A percentile compares a stretch with the other conserved stretches of the same genome.
phyloP scores from a whole-genome alignment of 2,329 filamentous ascomycete species.

The Tolypocladium guangdongense region DNA sequence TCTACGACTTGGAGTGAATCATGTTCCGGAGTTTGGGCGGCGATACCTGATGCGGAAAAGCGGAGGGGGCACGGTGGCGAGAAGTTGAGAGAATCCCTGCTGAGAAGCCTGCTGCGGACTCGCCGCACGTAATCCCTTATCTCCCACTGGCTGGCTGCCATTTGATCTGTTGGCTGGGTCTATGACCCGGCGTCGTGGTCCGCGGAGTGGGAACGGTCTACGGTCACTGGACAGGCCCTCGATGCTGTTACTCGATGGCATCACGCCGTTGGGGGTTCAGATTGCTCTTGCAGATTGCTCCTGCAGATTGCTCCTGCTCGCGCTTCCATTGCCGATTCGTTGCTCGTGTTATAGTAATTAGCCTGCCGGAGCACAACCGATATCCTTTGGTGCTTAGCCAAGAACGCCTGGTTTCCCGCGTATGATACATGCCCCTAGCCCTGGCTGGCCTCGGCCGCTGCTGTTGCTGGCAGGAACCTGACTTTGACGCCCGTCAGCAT shows the following conservation, averaged over 20 bases:
- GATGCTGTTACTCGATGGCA: background rate
- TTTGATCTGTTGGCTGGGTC: too few species aligned
- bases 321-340: background rate
- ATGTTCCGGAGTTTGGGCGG: too few species aligned
- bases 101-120: too few species aligned
- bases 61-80: background rate
- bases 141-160: too few species aligned
- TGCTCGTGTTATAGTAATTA: background rate
- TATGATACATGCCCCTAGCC: too few species aligned
- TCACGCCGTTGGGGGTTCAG: too few species aligned
- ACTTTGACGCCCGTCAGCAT: conserved; percentile 37
- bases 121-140: background rate
- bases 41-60: too few species aligned
- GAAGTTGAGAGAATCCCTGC: background rate
- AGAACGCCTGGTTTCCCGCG: background rate
- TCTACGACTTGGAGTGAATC: too few species aligned
- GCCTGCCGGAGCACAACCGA: background rate
- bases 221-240: background rate
- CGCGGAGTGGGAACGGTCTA: background rate
- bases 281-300: too few species aligned
- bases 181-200: background rate
- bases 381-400: background rate
- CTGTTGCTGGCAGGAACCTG: conserved; percentile 18
- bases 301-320: background rate
- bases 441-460: background rate